Evolutionary conservation across 2,329 filamentous ascomycete genomes (phyloP).

Genomic region (Chrysoporthe deuterocubensis): DNA sequence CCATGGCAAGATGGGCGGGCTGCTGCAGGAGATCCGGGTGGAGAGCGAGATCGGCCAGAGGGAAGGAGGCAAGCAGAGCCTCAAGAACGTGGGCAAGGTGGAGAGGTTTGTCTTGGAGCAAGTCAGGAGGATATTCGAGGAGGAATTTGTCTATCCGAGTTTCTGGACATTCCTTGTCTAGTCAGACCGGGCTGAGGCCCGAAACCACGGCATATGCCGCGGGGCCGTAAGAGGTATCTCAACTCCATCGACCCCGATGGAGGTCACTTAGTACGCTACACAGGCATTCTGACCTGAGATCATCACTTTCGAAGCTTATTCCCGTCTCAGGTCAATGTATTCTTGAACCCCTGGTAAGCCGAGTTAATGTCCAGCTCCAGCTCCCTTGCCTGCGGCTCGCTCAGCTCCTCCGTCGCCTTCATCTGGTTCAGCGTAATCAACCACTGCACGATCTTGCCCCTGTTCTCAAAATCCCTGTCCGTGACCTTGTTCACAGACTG

Average conservation of each 20-base stretch:
- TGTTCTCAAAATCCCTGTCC: constrained; percentile 90
- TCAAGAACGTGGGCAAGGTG: constrained; percentile 99
- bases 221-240: neutral
- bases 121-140: constrained; percentile 95
- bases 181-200: neutral
- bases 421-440: constrained; percentile 97
- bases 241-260: too few relatives aligned
- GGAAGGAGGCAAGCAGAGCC: constrained; percentile 87
- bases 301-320: neutral
- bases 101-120: constrained; percentile 97
- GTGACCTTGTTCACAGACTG: constrained; percentile 98
- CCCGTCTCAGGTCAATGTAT: constrained; percentile 61
- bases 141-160: constrained; percentile 97
- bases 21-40: constrained; percentile 91
- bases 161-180: constrained; percentile 97
- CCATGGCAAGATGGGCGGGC: constrained; percentile 63
- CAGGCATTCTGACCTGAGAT: neutral
- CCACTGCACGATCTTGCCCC: constrained; percentile 98
- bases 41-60: constrained; percentile 97
- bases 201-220: too few relatives aligned
- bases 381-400: constrained; percentile 84
- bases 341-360: constrained; percentile 93
- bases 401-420: constrained; percentile 90
- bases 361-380: constrained; percentile 92
- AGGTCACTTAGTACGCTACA: neutral